Conservation (phyloP, 139 green algal species). For the Coelastrella sp. region DNA sequence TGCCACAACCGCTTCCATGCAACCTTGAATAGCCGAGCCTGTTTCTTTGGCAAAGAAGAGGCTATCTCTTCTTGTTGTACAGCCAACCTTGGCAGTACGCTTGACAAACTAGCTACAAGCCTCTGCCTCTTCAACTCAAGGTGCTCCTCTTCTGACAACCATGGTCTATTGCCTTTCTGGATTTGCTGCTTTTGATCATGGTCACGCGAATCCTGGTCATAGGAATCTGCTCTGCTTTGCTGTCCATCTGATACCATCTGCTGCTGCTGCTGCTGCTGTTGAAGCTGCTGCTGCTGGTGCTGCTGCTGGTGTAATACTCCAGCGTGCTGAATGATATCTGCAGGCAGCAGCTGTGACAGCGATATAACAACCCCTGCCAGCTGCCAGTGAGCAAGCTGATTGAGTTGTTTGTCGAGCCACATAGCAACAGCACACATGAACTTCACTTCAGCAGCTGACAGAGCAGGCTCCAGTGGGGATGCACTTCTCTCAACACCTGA, state of each 20-base stretch:
- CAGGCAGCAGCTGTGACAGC: slow-evolving; percentile 9
- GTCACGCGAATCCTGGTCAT: neutral
- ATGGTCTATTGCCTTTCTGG: neutral
- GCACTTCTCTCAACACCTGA: no score
- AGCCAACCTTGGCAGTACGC: neutral
- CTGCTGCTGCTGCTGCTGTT: neutral
- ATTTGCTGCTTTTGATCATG: neutral
- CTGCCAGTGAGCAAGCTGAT: neutral
- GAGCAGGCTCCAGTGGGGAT: no score
- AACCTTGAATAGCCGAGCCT: neutral
- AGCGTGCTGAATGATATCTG: neutral
- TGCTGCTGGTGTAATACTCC: slow-evolving; percentile 5
- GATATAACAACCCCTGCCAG: slow-evolving; percentile 2
- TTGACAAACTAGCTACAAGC: neutral
- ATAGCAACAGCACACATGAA: neutral
- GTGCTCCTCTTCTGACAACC: neutral
- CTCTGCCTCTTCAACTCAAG: neutral
- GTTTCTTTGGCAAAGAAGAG: neutral
- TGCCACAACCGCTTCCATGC: neutral
- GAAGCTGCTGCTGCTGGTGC: slow-evolving; percentile 19
- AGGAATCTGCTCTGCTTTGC: neutral
- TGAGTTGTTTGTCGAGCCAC: neutral
- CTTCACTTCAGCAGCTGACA: neutral
- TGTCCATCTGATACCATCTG: neutral
- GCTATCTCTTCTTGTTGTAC: neutral